Conservation (phyloP, 208 protist genomes). For the Zelonia costaricensis region DNA sequence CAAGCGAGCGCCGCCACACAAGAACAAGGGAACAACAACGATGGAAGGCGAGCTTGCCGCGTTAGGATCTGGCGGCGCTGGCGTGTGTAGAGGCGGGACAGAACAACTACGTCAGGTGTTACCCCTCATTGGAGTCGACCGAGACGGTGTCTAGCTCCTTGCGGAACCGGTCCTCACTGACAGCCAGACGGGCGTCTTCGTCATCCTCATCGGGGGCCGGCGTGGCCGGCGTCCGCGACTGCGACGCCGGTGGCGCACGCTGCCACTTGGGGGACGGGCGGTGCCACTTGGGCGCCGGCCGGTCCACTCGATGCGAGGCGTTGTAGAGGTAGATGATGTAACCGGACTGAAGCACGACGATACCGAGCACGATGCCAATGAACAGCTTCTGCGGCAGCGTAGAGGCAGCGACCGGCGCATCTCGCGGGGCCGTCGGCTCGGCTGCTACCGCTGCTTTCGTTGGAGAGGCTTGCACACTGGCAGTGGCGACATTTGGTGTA, state of each 20-base stretch:
- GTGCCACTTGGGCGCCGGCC: constrained; percentile 20
- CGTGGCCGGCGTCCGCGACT: constrained; percentile 5
- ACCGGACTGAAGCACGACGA: constrained; percentile 21
- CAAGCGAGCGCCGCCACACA: too few relatives aligned
- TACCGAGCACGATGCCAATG: constrained; percentile 20
- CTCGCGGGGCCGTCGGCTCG: neutral
- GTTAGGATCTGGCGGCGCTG: too few relatives aligned
- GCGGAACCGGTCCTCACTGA: constrained; percentile 16
- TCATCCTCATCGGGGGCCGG: constrained; percentile 15
- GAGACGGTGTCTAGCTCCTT: constrained; percentile 26
- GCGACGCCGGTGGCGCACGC: constrained; percentile 7
- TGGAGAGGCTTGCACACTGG: too few relatives aligned
- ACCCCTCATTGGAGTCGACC: constrained; percentile 3
- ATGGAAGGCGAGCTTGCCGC: too few relatives aligned
- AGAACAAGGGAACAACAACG: too few relatives aligned
- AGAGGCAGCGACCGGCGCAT: neutral
- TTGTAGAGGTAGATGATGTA: constrained; percentile 32
- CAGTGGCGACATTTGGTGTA: neutral
- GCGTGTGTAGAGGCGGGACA: too few relatives aligned
- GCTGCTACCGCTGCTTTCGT: too few relatives aligned
- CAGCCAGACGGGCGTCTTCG: constrained; percentile 13
- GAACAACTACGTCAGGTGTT: too few relatives aligned
- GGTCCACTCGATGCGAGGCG: constrained; percentile 5
- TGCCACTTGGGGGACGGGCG: constrained; percentile 1
- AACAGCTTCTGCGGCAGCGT: constrained; percentile 13